A percentile compares a stretch with the other conserved stretches of the same genome.
Conservation (phyloP, 2,329 filamentous ascomycete genomes). For the Trichoderma breve region DNA sequence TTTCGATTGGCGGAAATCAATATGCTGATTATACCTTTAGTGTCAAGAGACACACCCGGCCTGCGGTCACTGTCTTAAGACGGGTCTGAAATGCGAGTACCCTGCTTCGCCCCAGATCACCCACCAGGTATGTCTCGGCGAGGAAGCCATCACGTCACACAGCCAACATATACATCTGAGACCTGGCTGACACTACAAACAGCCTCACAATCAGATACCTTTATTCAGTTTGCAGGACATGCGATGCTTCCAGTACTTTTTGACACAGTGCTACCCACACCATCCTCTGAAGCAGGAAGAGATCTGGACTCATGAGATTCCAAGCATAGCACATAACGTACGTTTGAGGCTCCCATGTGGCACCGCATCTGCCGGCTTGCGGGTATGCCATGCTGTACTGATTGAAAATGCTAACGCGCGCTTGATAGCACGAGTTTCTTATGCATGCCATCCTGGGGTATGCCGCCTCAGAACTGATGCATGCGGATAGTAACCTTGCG, state of each 20-base stretch:
- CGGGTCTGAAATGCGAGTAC: constrained; percentile 62
- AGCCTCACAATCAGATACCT: constrained; percentile 58
- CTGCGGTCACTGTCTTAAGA: constrained; percentile 63
- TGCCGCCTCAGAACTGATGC: constrained; percentile 63
- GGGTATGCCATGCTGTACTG: background rate
- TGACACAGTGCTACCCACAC: constrained; percentile 60
- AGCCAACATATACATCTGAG: background rate
- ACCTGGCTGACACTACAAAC: constrained; percentile 5
- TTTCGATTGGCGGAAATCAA: background rate
- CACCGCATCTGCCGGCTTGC: background rate
- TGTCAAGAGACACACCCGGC: constrained; percentile 65
- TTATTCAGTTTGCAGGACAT: constrained; percentile 62
- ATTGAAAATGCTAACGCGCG: background rate
- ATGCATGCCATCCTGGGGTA: constrained; percentile 71
- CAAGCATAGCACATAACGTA: constrained; percentile 65
- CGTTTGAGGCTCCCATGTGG: constrained; percentile 24
- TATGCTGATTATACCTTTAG: constrained; percentile 34
- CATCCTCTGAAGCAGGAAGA: constrained; percentile 63
- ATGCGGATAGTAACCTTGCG: constrained; percentile 49
- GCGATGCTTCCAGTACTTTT: constrained; percentile 67
- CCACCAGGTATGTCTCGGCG: constrained; percentile 44
- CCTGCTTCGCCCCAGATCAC: constrained; percentile 50
- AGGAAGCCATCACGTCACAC: too few species aligned
- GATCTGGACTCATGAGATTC: constrained; percentile 66
- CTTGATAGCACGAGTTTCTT: constrained; percentile 57